Percentiles rank a stretch among this genome's conserved stretches.
These are phyloP conservation scores for Middelhovenomyces tepae DNA, from an alignment of 805 yeast species.

Conservation along the genomic window DNA sequence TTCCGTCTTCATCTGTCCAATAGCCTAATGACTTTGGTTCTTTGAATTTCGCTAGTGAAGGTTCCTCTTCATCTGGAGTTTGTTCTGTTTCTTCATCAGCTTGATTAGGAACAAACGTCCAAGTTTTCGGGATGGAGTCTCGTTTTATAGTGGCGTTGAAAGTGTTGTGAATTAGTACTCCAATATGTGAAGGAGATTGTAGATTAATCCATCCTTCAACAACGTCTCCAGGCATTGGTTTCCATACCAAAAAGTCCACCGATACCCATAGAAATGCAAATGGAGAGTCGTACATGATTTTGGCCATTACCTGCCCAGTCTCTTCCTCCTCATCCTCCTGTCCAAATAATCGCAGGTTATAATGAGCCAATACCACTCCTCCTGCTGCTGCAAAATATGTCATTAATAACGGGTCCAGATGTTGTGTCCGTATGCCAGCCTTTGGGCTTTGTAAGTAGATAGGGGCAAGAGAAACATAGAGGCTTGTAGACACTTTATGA, in stretches of 20 bases:
- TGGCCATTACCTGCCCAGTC: constrained; percentile 45
- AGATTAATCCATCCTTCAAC: constrained; percentile 82
- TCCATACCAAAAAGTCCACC: constrained; percentile 81
- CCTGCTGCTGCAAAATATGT: constrained; percentile 59
- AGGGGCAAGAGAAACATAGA: constrained; percentile 89
- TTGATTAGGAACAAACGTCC: constrained; percentile 80
- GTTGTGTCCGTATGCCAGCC: constrained; percentile 78
- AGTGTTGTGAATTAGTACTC: constrained; percentile 81
- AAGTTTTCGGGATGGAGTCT: constrained; percentile 71
- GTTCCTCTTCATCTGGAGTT: constrained; percentile 13
- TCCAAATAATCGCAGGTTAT: constrained; percentile 47
- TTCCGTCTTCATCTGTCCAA: constrained; percentile 75
- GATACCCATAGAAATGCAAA: constrained; percentile 82
- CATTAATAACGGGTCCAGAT: constrained; percentile 84
- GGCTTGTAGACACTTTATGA: constrained; percentile 45
- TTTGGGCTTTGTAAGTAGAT: constrained; percentile 57
- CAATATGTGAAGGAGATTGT: constrained; percentile 93
- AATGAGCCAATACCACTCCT: constrained; percentile 81
- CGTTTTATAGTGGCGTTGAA: constrained; percentile 90
- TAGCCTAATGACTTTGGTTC: constrained; percentile 61
- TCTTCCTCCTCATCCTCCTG: constrained; percentile 30
- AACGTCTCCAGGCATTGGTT: constrained; percentile 77
- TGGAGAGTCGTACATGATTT: constrained; percentile 71
- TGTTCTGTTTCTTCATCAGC: constrained; percentile 41
- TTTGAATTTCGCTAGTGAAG: constrained; percentile 14